These are phyloP conservation scores for Fusarium robinianum DNA, from an alignment of 2,329 filamentous ascomycete genomes.

Conservation along the genomic window DNA sequence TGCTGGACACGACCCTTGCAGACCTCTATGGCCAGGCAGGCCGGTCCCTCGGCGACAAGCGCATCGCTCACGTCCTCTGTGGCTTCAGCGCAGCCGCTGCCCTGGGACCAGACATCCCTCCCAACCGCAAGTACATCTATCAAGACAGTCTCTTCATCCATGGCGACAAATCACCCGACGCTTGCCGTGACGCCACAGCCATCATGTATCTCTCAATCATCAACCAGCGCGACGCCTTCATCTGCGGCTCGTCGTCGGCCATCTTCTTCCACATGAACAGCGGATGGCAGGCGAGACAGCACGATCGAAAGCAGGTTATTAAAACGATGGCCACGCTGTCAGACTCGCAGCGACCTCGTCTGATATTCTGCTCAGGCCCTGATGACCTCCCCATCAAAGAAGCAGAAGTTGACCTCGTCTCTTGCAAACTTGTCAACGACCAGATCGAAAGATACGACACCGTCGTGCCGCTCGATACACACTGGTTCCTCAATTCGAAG, in stretches of 20 bases:
- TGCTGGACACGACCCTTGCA: constrained; percentile 42
- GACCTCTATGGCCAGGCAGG: constrained; percentile 41
- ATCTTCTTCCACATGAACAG: constrained; percentile 40
- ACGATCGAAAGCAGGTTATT: constrained; percentile 39
- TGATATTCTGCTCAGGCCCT: constrained; percentile 42
- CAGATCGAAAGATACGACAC: constrained; percentile 37
- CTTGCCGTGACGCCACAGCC: constrained; percentile 25
- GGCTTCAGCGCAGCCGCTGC: constrained; percentile 34
- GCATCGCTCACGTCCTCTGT: constrained; percentile 40
- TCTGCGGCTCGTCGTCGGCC: constrained; percentile 32
- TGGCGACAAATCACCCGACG: constrained; percentile 14
- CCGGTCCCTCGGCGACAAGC: constrained; percentile 26
- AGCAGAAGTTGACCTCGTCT: constrained; percentile 36
- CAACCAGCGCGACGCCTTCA: constrained; percentile 45
- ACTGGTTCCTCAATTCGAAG: constrained; percentile 46
- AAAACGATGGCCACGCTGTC: constrained; percentile 38
- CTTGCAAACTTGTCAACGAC: constrained; percentile 33
- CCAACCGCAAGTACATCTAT: constrained; percentile 45
- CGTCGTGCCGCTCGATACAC: constrained; percentile 37
- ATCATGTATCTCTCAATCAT: constrained; percentile 44
- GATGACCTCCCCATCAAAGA: constrained; percentile 27
- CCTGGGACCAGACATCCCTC: constrained; percentile 37
- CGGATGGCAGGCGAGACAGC: constrained; percentile 25
- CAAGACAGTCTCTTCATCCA: constrained; percentile 42
- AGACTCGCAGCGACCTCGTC: constrained; percentile 35